These are phyloP conservation scores for Pelargonium australe DNA, from an alignment of 441 rosid species.

Conservation along the genomic window DNA sequence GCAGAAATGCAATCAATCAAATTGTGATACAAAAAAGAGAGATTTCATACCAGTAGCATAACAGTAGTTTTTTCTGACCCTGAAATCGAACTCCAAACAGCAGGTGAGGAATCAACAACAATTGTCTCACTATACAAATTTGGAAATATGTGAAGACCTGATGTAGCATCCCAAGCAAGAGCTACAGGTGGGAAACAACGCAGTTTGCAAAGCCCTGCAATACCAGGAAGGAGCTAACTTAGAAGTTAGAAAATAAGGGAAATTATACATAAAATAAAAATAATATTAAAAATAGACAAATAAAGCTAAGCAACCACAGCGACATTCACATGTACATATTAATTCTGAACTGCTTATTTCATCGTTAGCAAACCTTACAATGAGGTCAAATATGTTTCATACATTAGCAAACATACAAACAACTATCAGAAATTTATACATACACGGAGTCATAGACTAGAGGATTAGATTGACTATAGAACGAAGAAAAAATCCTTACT, in stretches of 20 bases:
- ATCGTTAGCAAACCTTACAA: conserved; percentile 2
- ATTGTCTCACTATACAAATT: conserved; percentile 59
- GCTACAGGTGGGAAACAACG: conserved; percentile 98
- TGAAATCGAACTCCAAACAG: conserved; percentile 54
- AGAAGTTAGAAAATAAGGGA: conserved; percentile 12
- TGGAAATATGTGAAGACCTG: conserved; percentile 75
- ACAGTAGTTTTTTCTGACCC: conserved; percentile 66
- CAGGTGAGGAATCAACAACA: conserved; percentile 74
- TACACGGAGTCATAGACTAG: conserved; percentile 1
- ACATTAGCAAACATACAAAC: conserved; percentile 4
- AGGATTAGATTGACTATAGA: conserved; percentile 7
- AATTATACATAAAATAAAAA: conserved; percentile 6
- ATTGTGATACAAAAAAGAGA: conserved; percentile 10
- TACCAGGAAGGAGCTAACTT: conserved; percentile 19
- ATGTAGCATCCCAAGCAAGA: conserved; percentile 88
- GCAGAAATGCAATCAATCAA: conserved; percentile 7
- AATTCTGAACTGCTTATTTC: conserved; percentile 8
- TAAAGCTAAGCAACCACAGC: neutral
- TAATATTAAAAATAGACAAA: conserved; percentile 11
- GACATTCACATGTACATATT: neutral
- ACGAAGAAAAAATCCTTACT: conserved; percentile 45
- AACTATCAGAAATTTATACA: neutral
- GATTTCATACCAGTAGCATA: conserved; percentile 56
- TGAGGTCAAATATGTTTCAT: conserved; percentile 2
- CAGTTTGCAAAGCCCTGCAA: conserved; percentile 82